Base-by-base conservation (phyloP, 164 flowering plant genomes). In the Aristolochia californica region DNA sequence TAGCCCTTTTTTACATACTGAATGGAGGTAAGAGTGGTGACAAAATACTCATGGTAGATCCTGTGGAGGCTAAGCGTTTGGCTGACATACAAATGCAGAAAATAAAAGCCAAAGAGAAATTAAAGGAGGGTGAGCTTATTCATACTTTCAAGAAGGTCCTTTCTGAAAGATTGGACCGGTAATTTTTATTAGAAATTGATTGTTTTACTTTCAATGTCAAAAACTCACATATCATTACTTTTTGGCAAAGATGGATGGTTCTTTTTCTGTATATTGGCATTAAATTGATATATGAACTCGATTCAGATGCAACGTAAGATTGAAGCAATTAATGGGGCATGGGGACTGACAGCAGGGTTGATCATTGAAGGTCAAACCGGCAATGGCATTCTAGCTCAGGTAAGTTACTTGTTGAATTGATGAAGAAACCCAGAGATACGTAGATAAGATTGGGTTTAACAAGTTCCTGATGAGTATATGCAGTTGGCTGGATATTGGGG, bases 281-380 rank as follows among this genome's bases (percentile, higher is more conserved):
- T 54, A 43, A 38, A 38, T 44, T 23, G 17, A n/a, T 45, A 68
- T 54, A 28, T 10, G 23, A 62, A 44, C 21, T 48, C 49, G 43
- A 22, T 57, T 48, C 69, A 88, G 97, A 82, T 80, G 59, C 73
- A 66, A 65, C 95, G 86, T 1, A 74, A 58, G 67, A 81, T 85
- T 50, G 98, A 93, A 75, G 95, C 98, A n/a, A 81, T 89, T 18
- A 93, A 93, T 68, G 98, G 98, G 49, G 88, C 94, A 48, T 93
- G 91, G 93, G 96, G 98, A 63, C 88, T 93, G 14, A 85, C 95
- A 5, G 85, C 80, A 61, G 94, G 87, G 40, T 73, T 93, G 58
- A 83, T 93, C 22, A 70, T 89, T 53, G 98, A 91, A 75, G 94
- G 85, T 49, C 83, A 71, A 0, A 87, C 85, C 53, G 98, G 98